Conservation (phyloP, 2,329 filamentous ascomycete species). For the Talaromyces islandicus region DNA sequence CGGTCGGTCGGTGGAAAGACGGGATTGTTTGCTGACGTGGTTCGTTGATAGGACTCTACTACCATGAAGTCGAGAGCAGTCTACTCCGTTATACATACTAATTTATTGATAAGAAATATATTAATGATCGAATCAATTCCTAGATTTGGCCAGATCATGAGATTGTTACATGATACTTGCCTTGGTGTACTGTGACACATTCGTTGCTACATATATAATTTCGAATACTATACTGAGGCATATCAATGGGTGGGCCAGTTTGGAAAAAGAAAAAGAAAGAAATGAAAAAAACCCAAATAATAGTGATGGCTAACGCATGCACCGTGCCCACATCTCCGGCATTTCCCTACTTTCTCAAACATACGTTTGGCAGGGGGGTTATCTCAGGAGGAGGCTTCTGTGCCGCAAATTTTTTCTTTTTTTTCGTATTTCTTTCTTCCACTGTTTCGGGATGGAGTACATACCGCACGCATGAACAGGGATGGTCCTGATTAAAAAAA, state of each 20-base stretch:
- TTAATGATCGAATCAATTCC: background rate
- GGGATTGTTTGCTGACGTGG: background rate
- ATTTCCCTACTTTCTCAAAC: background rate
- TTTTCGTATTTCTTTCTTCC: background rate
- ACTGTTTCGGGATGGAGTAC: background rate
- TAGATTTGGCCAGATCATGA: background rate
- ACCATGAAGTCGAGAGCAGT: too few relatives aligned
- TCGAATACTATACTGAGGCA: too few relatives aligned
- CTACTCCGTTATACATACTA: too few relatives aligned
- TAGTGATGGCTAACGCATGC: background rate
- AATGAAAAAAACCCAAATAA: too few relatives aligned
- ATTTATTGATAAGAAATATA: background rate
- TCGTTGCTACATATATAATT: too few relatives aligned
- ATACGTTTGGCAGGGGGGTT: background rate
- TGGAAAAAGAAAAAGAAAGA: background rate
- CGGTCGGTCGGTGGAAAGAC: too few relatives aligned
- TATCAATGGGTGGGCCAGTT: too few relatives aligned
- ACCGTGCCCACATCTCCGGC: background rate
- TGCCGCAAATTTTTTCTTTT: too few relatives aligned
- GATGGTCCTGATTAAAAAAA: too few relatives aligned
- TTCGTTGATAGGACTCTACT: too few relatives aligned
- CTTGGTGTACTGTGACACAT: background rate
- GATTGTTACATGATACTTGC: background rate
- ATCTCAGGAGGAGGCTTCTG: too few relatives aligned
- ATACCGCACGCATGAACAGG: background rate